Evolutionary conservation across 768 basidiomycete species (phyloP).

Genomic region (Dentipellis fragilis): DNA sequence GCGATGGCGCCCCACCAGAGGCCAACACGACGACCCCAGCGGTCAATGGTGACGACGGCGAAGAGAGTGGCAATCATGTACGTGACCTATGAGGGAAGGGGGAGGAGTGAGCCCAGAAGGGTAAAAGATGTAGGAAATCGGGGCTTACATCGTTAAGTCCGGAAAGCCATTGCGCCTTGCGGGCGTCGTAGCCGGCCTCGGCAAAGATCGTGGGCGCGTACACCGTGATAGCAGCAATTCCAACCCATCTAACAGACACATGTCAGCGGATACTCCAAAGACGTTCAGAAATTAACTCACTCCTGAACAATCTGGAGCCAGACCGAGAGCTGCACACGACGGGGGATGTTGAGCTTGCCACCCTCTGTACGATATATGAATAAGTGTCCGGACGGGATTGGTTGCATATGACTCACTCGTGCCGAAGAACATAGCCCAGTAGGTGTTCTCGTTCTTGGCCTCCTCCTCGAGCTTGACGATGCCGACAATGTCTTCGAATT

Average conservation of each 20-base stretch:
- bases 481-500: slow-evolving; percentile 30
- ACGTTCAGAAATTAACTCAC: slow-evolving; percentile 14
- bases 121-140: background rate
- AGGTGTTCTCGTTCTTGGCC: slow-evolving; percentile 29
- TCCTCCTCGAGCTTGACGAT: slow-evolving; percentile 30
- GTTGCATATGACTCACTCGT: slow-evolving; percentile 19
- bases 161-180: slow-evolving; percentile 34
- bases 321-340: slow-evolving; percentile 31
- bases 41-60: slow-evolving; percentile 32
- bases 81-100: slow-evolving; percentile 22
- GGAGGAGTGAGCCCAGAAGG: background rate
- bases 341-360: slow-evolving; percentile 31
- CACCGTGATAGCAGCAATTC: slow-evolving; percentile 36
- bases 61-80: slow-evolving; percentile 32
- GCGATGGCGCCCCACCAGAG: slow-evolving; percentile 37
- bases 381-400: background rate
- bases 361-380: slow-evolving; percentile 13
- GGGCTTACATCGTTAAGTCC: slow-evolving; percentile 31
- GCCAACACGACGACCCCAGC: slow-evolving; percentile 33
- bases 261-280: slow-evolving; percentile 4
- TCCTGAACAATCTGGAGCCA: slow-evolving; percentile 38
- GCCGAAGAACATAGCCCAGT: slow-evolving; percentile 36
- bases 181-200: slow-evolving; percentile 30
- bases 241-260: slow-evolving; percentile 24
- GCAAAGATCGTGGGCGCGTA: slow-evolving; percentile 37